Conservation (phyloP, 176 grass and related monocot genomes). For the Phyllostachys edulis region DNA sequence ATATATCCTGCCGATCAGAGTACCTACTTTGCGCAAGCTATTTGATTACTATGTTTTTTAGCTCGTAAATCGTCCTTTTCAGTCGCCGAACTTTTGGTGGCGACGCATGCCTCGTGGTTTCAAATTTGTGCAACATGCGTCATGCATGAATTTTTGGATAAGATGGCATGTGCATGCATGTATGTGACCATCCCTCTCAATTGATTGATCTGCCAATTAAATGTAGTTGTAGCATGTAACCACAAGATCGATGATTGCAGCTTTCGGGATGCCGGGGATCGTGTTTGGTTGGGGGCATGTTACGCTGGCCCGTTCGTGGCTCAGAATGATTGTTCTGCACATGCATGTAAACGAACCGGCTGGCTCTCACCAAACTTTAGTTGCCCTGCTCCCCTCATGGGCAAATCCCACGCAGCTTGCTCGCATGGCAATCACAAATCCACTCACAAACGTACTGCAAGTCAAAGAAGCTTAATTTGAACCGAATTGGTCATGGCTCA, state of each 20-base stretch:
- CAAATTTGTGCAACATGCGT: background rate
- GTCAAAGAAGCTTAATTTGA: background rate
- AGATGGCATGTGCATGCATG: slow-evolving; percentile 17
- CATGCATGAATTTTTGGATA: background rate
- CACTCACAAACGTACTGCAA: background rate
- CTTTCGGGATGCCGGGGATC: background rate
- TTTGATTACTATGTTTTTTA: background rate
- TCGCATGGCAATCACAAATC: background rate
- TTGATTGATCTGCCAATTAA: background rate
- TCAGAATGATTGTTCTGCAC: slow-evolving; percentile 4
- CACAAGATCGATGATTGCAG: background rate
- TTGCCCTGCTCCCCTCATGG: background rate
- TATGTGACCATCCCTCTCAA: background rate
- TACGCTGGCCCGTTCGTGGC: background rate
- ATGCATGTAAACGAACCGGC: background rate
- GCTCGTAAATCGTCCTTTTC: background rate
- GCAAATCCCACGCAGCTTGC: background rate
- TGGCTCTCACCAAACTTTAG: background rate
- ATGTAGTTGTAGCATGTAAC: background rate
- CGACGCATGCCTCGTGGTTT: background rate
- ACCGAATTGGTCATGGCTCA: background rate
- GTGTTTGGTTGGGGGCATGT: background rate
- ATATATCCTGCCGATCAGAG: no score
- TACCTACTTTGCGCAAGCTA: no score
- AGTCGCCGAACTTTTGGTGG: background rate